Evolutionary conservation across 202 grass and related monocot genomes (phyloP), one percentile per base, ranked within the genome.

Genomic region (Schoenoplectus triqueter): DNA sequence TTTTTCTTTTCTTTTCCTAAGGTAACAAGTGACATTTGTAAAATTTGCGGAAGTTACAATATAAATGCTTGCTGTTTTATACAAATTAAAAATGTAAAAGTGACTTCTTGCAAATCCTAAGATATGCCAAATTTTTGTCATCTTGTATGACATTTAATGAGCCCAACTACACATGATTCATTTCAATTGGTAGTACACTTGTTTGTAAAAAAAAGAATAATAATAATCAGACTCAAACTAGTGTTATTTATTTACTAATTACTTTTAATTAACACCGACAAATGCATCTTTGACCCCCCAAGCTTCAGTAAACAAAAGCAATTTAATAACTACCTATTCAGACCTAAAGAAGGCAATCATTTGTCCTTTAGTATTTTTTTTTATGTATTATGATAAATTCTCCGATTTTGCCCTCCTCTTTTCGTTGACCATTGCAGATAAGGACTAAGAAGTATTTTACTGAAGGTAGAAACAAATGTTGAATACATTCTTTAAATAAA

Each of bases 61-160:
- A 22, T 54, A 74, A 54, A 73, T 73, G 69, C 46, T 73, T 73
- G 10, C n/a, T 74, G 67, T 9, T 0, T 22, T 31, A 7, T 74
- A 74, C 46, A 17, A 2, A 74, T 13, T 14, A 54, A 52, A 39
- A 39, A 31, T 75, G 72, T 31, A 75, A 78, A 57, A 60, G 31
- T 42, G 22, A 13, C 52, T 59, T 41, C 42, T 78, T 51, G 45
- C 60, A 81, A 44, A 41, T 65, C 40, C 60, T 81, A 65, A 80
- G 3, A 50, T 31, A 14, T 66, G 40, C 78, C 40, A 66, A 81
- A 63, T 55, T 69, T 69, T 68, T 82, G 80, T 69, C 80, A 69
- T 42, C 46, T 82, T 52, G 62, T 19, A 66, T 22, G 61, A 42
- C 64, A 83, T 83, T 83, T 54, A 83, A 69, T 83, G 49, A 10